Base-by-base conservation (phyloP, 805 yeast genomes). In the Gaillardinia entomophila region DNA sequence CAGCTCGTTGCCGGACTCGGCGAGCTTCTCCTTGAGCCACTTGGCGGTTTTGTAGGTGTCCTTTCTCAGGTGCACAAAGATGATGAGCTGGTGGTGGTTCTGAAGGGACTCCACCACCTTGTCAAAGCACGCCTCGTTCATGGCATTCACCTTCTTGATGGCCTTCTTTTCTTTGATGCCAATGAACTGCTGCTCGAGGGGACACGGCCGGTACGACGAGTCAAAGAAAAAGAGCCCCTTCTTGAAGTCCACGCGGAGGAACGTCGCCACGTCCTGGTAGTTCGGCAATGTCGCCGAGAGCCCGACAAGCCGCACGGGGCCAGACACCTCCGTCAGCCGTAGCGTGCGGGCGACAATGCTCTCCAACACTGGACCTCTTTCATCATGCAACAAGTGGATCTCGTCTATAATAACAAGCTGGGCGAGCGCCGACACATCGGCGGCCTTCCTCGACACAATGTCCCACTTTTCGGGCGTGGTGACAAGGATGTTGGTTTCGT, bases 381-480 rank as follows among this genome's bases (percentile, higher is more conserved):
- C 98, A 73, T 92, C 98, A 48, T 92, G 97, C 33, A 92, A 69
- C 50, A 92, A 66, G 69, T 92, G 98, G 0, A 92, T 97, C 60
- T 92, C 98, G 67, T 92, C 98, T 39, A 92, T 89, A 37, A 92
- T 86, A 36, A 92, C 62, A 11, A 92, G 61, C 54, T 81, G 85
- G 7, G 92, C 94, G 46, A 87, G 88, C 10, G 83, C 77, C 2
- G 86, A 85, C 29, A 89, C 57, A 44, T 88, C 95, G 31, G 76
- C 77, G 48, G 89, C 81, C 52, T 92, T 92, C 51, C 97, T 75
- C 0, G 98, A 90, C 2, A 92, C 96, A 2, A 92, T 97, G 61
- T 88, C 97, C 97, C 97, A 88, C 55, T 88, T 88, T 51, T 88
- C 97, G 0, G 97, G 97, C 0, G 97, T 88, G 0, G 96, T 85